Base-by-base conservation (phyloP, 2,329 filamentous ascomycete species). In the Blumeria hordei region DNA sequence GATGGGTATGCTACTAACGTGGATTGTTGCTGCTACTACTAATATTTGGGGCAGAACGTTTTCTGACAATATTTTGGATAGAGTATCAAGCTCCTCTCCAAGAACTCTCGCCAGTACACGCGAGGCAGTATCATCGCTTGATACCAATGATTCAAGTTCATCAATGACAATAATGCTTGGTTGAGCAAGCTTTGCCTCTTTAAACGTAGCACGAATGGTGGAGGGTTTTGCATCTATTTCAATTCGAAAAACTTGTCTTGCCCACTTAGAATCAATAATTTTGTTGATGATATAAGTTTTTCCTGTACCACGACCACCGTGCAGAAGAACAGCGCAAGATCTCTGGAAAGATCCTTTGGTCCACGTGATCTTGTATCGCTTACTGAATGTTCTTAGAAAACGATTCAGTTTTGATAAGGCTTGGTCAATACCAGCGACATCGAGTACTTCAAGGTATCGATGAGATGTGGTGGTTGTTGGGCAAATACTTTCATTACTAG, bases 91-190 rank as follows among this genome's bases (percentile, higher is more conserved):
- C 47, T 78, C 74, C 59, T 74, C 70, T 36, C 68, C 69, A 3
- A 82, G 67, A 10, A 69, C 66, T 60, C 69, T 74, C 45, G 73
- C 73, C 61, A 74, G 74, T 55, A 67, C 71, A 59, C 66, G 67
- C 8, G 73, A 70, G 59, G 73, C 73, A 28, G 70, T 64, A 39
- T 74, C 70, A 2, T 77, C 76, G 62, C 78, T 79, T 51, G 76
- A 74, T 12, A 85, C 76, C 33, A 94, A 70, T 41, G 75, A 72
- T 43, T 90, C 82, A 14, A 94, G 70, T 55, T 85, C 74, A 65
- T 94, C 88, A 55, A 95, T 81, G 2, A 92, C 67, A 28, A 95
- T 72, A 12, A 93, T 74, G 63, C 83, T 87, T 0, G 87, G 87
- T 63, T 86, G 80, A 58, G 75, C 73, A 6, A 74, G 72, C 39